A percentile compares a stretch with the other conserved stretches of the same genome.
These are phyloP conservation scores for Thelonectria olida DNA, from an alignment of 2,329 filamentous ascomycete species.

Conservation along the genomic window DNA sequence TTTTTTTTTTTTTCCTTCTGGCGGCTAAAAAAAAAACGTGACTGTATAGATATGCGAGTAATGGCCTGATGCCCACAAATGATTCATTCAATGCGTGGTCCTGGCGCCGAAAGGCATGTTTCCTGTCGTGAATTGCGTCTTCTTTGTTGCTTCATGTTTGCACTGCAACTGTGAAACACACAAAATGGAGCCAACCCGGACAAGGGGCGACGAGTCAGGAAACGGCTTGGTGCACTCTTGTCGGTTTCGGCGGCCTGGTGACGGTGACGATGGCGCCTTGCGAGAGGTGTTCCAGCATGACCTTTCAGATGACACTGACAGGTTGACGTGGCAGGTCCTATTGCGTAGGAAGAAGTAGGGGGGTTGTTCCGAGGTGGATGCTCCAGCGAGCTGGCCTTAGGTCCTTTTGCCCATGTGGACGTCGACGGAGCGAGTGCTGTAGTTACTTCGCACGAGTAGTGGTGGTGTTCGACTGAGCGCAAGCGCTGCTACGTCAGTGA, in stretches of 20 bases:
- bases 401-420: no score
- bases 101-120: slow-evolving; percentile 4
- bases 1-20: neutral
- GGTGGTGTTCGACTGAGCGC: no score
- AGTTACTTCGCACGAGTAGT: no score
- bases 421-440: no score
- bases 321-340: slow-evolving; percentile 38
- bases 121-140: neutral
- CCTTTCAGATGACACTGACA: slow-evolving; percentile 8
- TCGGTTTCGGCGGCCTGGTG: slow-evolving; percentile 16
- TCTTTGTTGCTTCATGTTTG: neutral
- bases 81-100: slow-evolving; percentile 35
- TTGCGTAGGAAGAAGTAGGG: slow-evolving; percentile 8
- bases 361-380: neutral
- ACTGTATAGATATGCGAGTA: slow-evolving; percentile 38
- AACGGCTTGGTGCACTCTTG: slow-evolving; percentile 17
- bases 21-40: slow-evolving; percentile 34
- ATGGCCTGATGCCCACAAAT: slow-evolving; percentile 35
- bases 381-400: neutral
- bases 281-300: slow-evolving; percentile 10
- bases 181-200: no score
- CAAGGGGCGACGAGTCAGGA: no score
- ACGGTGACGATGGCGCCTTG: slow-evolving; percentile 1
- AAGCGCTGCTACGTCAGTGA: no score
- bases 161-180: slow-evolving; percentile 20